These are phyloP conservation scores for Annona cherimola DNA, from an alignment of 164 flowering plant genomes.

Conservation along the genomic window DNA sequence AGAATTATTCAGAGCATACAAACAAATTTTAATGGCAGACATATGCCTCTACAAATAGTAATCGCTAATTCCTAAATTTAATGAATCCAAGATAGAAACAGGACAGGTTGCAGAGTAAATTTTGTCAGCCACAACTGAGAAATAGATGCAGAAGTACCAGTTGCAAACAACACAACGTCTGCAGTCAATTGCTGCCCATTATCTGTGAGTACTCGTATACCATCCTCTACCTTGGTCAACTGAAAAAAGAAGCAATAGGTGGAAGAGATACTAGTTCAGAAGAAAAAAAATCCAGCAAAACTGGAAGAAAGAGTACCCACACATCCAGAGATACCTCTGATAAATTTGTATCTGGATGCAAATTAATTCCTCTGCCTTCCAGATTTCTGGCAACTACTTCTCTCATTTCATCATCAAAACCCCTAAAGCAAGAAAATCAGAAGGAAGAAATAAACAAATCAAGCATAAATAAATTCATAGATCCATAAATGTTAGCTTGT, in stretches of 20 bases:
- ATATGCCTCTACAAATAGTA: not conserved
- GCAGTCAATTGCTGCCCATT: constrained; percentile 78
- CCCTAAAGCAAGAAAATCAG: constrained; percentile 35
- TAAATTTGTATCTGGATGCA: constrained; percentile 69
- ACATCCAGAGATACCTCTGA: not conserved
- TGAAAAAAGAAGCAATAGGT: constrained; percentile 17
- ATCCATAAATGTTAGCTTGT: not conserved
- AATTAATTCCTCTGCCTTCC: constrained; percentile 80
- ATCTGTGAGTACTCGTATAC: constrained; percentile 74
- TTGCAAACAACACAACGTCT: constrained; percentile 92
- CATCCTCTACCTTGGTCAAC: constrained; percentile 72
- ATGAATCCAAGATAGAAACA: not conserved
- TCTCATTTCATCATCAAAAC: constrained; percentile 98
- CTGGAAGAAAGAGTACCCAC: not conserved
- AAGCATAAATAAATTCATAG: too few species aligned
- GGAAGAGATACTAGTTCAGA: not conserved
- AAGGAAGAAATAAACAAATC: not conserved
- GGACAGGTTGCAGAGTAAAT: not conserved
- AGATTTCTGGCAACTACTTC: constrained; percentile 78
- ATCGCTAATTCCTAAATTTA: not conserved
- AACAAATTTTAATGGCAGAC: too few species aligned
- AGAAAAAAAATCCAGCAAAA: not conserved
- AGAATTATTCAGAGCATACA: not conserved
- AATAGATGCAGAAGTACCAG: constrained; percentile 44
- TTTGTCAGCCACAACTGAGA: not conserved